A percentile compares a stretch with the other conserved stretches of the same genome.
phyloP scores from a whole-genome alignment of 2,329 filamentous ascomycete genomes.

The Paecilomyces niveus region DNA sequence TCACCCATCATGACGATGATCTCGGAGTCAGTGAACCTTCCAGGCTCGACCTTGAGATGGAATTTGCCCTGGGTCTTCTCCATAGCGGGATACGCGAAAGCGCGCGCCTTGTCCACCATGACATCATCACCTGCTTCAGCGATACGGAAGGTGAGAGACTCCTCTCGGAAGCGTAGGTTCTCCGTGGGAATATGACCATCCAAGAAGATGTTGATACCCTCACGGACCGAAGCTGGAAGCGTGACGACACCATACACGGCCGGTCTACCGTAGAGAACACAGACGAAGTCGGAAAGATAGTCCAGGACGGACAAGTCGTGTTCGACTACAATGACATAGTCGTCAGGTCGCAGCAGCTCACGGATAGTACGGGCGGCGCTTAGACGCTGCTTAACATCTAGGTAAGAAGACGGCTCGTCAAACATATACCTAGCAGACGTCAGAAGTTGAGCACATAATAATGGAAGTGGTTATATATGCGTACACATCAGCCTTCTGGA shows the following conservation, averaged over 20 bases:
- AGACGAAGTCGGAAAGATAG: slow-evolving; percentile 98
- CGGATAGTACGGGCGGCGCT: slow-evolving; percentile 88
- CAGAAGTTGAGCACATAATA: neutral
- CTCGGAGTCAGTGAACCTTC: slow-evolving; percentile 93
- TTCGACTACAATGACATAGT: slow-evolving; percentile 98
- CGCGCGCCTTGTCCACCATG: slow-evolving; percentile 72
- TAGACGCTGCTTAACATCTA: slow-evolving; percentile 98
- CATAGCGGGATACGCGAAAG: slow-evolving; percentile 84
- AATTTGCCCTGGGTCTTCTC: slow-evolving; percentile 88
- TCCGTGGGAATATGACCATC: slow-evolving; percentile 97
- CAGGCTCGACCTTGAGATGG: slow-evolving; percentile 71
- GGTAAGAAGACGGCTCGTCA: slow-evolving; percentile 95
- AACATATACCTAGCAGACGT: slow-evolving; percentile 73
- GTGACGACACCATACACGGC: slow-evolving; percentile 98
- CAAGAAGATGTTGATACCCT: slow-evolving; percentile 99
- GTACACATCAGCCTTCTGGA: slow-evolving; percentile 87
- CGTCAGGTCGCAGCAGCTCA: slow-evolving; percentile 75
- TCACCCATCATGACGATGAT: slow-evolving; percentile 99
- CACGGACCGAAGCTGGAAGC: slow-evolving; percentile 87
- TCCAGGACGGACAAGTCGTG: slow-evolving; percentile 98
- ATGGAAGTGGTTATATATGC: slow-evolving; percentile 14
- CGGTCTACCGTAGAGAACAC: slow-evolving; percentile 90
- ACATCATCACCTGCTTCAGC: slow-evolving; percentile 86
- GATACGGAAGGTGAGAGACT: slow-evolving; percentile 92
- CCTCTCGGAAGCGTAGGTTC: slow-evolving; percentile 96